These are phyloP conservation scores for Talaromyces ruber DNA, from an alignment of 495 filamentous ascomycete genomes.

Conservation along the genomic window DNA sequence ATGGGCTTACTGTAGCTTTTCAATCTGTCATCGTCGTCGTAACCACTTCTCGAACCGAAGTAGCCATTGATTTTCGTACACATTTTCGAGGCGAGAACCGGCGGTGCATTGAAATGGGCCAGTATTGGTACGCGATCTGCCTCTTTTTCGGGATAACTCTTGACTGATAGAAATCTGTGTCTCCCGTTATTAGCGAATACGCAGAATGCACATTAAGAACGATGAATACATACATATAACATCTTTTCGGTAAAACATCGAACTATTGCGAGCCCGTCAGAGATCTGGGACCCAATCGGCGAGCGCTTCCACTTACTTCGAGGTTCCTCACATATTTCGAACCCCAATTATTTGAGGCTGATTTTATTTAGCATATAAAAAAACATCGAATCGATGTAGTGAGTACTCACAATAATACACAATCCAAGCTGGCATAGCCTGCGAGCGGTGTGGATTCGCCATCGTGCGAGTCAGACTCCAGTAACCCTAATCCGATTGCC, in stretches of 20 bases:
- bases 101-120: constrained; percentile 9
- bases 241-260: neutral
- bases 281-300: neutral
- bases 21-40: constrained; percentile 1
- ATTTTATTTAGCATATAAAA: neutral
- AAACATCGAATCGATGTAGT: neutral
- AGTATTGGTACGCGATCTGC: constrained; percentile 11
- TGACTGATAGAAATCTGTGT: constrained; percentile 5
- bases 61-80: constrained; percentile 9
- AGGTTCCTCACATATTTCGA: neutral
- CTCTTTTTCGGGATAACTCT: constrained; percentile 13
- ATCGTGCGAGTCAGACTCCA: neutral
- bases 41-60: constrained; percentile 1
- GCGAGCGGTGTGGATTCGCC: neutral
- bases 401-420: neutral
- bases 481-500: neutral
- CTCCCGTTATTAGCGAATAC: neutral
- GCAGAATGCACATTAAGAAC: neutral
- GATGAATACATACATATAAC: neutral
- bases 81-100: constrained; percentile 6
- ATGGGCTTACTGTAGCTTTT: neutral
- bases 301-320: neutral
- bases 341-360: neutral
- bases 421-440: neutral
- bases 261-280: neutral